These are phyloP conservation scores for Capsella rubella DNA, from an alignment of 441 rosid species.

Conservation along the genomic window DNA sequence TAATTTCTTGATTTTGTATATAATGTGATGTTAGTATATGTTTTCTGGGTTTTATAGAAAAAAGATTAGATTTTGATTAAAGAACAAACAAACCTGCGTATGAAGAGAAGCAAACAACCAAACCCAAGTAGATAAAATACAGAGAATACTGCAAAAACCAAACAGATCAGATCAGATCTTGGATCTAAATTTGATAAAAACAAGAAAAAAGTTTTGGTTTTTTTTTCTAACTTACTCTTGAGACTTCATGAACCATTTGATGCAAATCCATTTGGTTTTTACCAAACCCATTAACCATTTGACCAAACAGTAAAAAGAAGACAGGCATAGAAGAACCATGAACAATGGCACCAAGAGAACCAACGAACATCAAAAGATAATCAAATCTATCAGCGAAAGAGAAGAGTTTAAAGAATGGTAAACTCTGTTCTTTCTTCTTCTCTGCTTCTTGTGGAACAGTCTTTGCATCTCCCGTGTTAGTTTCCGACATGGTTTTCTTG, in stretches of 20 bases:
- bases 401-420: slow-evolving; percentile 90
- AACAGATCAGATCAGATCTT: slow-evolving; percentile 46
- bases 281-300: slow-evolving; percentile 98
- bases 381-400: slow-evolving; percentile 92
- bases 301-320: slow-evolving; percentile 89
- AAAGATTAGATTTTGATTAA: background rate
- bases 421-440: slow-evolving; percentile 92
- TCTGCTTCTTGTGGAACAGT: slow-evolving; percentile 74
- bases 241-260: slow-evolving; percentile 92
- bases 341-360: slow-evolving; percentile 87
- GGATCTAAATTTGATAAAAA: slow-evolving; percentile 50
- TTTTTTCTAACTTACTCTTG: slow-evolving; percentile 50
- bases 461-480: slow-evolving; percentile 58
- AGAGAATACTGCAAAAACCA: slow-evolving; percentile 78
- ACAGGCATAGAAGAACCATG: slow-evolving; percentile 98
- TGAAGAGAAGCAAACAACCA: slow-evolving; percentile 93
- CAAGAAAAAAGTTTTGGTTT: no score
- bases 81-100: slow-evolving; percentile 71
- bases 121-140: slow-evolving; percentile 93
- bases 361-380: slow-evolving; percentile 75
- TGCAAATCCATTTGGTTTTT: slow-evolving; percentile 88
- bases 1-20: slow-evolving; percentile 11
- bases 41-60: slow-evolving; percentile 21
- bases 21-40: background rate
- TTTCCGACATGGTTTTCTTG: slow-evolving; percentile 62